Evolutionary conservation across 192 early-diverging fungal genomes (phyloP), one percentile per base, ranked within the genome.

Genomic region (Coemansia nantahalensis): DNA sequence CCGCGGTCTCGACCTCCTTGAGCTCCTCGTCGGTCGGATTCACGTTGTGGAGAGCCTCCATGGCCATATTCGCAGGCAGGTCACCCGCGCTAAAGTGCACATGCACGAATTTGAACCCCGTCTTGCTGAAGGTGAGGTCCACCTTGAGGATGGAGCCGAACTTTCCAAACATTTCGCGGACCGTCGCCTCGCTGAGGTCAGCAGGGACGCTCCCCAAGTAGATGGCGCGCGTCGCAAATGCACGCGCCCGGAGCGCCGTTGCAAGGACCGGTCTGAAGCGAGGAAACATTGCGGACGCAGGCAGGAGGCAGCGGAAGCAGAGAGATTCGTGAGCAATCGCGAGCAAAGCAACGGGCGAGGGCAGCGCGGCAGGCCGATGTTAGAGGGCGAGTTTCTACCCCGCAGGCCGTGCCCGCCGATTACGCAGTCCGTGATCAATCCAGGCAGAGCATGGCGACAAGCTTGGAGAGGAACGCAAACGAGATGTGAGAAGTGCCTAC

Each of bases 81-180:
- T 48, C 31, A 9, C 73, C 73, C 0, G 50, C 36, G 9, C 54
- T 49, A 56, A 42, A 76, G 61, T 76, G 68, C 2, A 76, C 23
- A 33, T 77, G 73, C 8, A 54, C 65, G 35, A 61, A 68, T 40
- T 21, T 42, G 54, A 50, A 47, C 19, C 19, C 36, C 2, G 12
- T 11, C 10, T 38, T 15, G 41, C 32, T 41, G 13, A 17, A n/a
- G 49, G 45, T 35, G 16, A 15, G 26, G 40, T 51, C 54, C 28
- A 68, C 33, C 5, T 61, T 48, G 11, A 68, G 39, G 12, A 77
- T 51, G 19, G 45, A 41, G 22, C 73, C 73, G 32, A 43, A 77
- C 39, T 49, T 22, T 8, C 39, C 54, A 45, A 77, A 68, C 17
- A 50, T 24, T n/a, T 49, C 45, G 7, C 45, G 44, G 28, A 77